Conservation (phyloP, 2,329 filamentous ascomycete genomes). For the Talaromyces atroroseus region DNA sequence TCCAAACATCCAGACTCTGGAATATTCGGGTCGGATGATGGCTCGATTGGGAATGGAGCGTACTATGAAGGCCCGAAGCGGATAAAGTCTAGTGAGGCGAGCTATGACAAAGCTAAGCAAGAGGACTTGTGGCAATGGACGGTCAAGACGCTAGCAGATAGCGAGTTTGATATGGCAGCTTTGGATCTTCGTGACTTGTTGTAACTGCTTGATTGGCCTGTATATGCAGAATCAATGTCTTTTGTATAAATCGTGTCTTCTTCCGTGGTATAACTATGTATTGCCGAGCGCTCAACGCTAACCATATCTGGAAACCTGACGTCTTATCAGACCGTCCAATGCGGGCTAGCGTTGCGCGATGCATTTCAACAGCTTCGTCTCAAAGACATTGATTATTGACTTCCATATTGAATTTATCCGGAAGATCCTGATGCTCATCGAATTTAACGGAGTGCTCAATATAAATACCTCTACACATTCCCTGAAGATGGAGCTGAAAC, state of each 20-base stretch:
- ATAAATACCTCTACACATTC: background rate
- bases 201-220: no score
- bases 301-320: background rate
- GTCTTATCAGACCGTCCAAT: no score
- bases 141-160: constrained; percentile 26
- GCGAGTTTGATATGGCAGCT: background rate
- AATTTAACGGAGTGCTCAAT: background rate
- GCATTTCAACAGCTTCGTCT: no score
- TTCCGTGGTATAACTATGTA: no score
- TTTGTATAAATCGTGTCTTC: no score
- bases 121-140: constrained; percentile 50
- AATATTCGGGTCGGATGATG: constrained; percentile 38
- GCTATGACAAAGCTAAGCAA: constrained; percentile 42
- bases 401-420: no score
- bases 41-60: constrained; percentile 34
- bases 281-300: background rate
- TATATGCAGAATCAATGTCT: no score
- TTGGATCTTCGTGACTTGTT: background rate
- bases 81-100: constrained; percentile 39
- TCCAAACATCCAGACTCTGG: constrained; percentile 34
- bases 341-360: no score
- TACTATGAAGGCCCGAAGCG: constrained; percentile 43
- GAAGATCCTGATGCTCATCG: background rate
- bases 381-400: background rate
- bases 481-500: background rate